Conservation (phyloP, 306 rosid genomes). For the Pterocarpus macrocarpus region DNA sequence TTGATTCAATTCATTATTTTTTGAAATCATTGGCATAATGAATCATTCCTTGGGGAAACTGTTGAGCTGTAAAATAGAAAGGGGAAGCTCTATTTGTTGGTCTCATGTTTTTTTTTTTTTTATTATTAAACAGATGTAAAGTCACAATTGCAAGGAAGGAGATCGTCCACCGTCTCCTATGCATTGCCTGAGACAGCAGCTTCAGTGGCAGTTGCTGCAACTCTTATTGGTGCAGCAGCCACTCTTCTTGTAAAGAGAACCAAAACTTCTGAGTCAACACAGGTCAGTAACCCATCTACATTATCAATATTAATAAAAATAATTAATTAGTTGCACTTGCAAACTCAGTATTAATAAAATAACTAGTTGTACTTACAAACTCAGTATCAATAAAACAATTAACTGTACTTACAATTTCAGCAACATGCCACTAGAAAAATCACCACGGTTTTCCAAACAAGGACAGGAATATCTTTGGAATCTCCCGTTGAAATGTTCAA, state of each 20-base stretch:
- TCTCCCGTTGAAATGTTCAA: conserved; percentile 7
- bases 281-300: conserved; percentile 55
- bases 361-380: no score
- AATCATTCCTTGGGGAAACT: conserved; percentile 21
- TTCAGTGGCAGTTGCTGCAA: conserved; percentile 81
- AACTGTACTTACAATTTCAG: not conserved
- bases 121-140: conserved; percentile 51
- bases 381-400: not conserved
- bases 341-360: no score
- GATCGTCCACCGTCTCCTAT: conserved; percentile 50
- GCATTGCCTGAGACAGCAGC: conserved; percentile 91
- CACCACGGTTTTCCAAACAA: not conserved
- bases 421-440: not conserved
- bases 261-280: conserved; percentile 61
- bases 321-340: no score
- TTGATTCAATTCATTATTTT: not conserved
- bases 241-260: conserved; percentile 73
- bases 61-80: conserved; percentile 37
- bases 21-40: not conserved
- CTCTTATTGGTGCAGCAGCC: conserved; percentile 87
- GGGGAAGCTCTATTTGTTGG: conserved; percentile 32
- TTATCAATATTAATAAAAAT: not conserved
- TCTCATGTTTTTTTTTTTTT: conserved; percentile 39
- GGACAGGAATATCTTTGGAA: not conserved
- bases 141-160: conserved; percentile 65